Base-by-base conservation (phyloP, 1,284 basidiomycete genomes). In the Sporisorium sorghi region DNA sequence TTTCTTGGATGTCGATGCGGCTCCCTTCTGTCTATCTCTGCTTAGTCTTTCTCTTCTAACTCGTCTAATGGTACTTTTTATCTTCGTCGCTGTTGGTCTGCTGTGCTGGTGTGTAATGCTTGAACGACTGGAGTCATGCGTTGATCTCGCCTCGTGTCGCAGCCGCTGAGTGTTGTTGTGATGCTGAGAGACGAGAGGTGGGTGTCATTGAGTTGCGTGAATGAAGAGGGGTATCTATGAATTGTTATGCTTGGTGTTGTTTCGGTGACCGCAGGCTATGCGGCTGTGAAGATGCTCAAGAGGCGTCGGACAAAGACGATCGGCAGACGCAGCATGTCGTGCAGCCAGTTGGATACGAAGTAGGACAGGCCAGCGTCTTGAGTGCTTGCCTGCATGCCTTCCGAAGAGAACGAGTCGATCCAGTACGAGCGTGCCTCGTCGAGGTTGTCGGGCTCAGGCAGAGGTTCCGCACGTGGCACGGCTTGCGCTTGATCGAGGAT, bases 331-430 rank as follows among this genome's bases (percentile, higher is more conserved):
- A 68, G 33, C 15, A 62, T 32, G 19, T 57, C 59, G 0, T 33
- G 49, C 15, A 67, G 19, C 64, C 64, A 67, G 23, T 35, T 39
- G 12, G 49, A 53, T 11, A 35, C 37, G 17, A 28, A 53, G 58
- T 43, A 30, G 3, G 58, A 30, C 9, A 61, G 17, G 12, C 9
- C 26, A 0, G 26, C 37, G 7, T 46, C 42, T 15, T n/a, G 10
- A 7, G 1, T 32, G 37, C 5, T n/a, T 8, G 56, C n/a, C 14
- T 50, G 51, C 33, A 49, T 4, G 15, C 43, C 32, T 15, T 19
- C 6, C 21, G 47, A 11, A 7, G 47, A 17, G n/a, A 47, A 47
- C 26, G 46, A 47, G 17, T 47, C 26, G 28, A n/a, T 19, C 46
- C 46, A 47, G 28, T n/a, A 46, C 44, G 24, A 46, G 44, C 17